Percentiles rank a stretch among this genome's conserved stretches.
Conservation (phyloP, 2,329 filamentous ascomycete genomes). For the Talaromyces sp. region DNA sequence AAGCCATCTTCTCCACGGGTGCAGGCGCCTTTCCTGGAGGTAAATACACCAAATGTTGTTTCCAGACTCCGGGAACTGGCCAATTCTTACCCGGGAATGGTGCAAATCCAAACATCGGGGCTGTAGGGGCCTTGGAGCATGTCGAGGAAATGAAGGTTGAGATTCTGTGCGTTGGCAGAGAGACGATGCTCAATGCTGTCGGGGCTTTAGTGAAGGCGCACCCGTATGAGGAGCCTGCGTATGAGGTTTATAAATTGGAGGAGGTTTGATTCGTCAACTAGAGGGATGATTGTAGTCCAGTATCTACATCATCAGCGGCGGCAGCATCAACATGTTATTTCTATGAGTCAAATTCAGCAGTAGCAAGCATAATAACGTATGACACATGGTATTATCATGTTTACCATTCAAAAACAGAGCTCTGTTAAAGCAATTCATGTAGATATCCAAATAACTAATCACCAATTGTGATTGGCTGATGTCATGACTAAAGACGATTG, state of each 20-base stretch:
- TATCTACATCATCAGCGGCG: background rate
- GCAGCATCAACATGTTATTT: background rate
- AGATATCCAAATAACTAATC: slow-evolving; percentile 7
- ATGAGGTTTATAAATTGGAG: slow-evolving; percentile 46
- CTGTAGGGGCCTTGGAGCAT: slow-evolving; percentile 37
- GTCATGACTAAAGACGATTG: slow-evolving; percentile 26
- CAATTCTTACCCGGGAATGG: slow-evolving; percentile 42
- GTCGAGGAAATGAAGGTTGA: slow-evolving; percentile 45
- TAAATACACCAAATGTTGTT: slow-evolving; percentile 41
- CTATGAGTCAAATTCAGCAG: background rate
- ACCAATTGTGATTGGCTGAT: slow-evolving; percentile 12
- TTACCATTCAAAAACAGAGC: background rate
- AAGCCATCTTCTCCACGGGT: slow-evolving; percentile 42
- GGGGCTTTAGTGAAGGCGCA: slow-evolving; percentile 41
- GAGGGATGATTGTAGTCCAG: background rate
- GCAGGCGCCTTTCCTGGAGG: slow-evolving; percentile 42
- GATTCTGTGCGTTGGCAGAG: slow-evolving; percentile 41
- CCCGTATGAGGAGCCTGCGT: slow-evolving; percentile 47
- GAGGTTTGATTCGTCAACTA: slow-evolving; percentile 27
- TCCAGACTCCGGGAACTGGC: slow-evolving; percentile 39
- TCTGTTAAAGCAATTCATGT: background rate
- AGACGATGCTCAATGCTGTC: slow-evolving; percentile 39
- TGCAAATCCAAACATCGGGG: slow-evolving; percentile 42
- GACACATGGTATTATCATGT: too few species aligned
- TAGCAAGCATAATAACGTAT: background rate